These are phyloP conservation scores for Rugonectria rugulosa DNA, from an alignment of 2,329 filamentous ascomycete genomes.

Conservation along the genomic window DNA sequence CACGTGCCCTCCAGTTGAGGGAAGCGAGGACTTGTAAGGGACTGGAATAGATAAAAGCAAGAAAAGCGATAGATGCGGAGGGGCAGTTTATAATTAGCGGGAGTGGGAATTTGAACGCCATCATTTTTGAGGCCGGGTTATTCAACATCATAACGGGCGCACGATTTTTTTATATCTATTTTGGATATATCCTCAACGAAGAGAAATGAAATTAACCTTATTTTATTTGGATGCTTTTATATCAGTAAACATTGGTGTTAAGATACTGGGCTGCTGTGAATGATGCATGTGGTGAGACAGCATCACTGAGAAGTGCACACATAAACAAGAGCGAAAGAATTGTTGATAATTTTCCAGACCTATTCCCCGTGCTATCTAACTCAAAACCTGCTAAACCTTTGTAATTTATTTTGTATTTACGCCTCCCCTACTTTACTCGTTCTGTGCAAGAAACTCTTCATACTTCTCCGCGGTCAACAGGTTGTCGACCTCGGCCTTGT, in stretches of 20 bases:
- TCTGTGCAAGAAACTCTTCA: constrained; percentile 31
- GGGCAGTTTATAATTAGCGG: constrained; percentile 2
- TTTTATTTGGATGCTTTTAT: not conserved
- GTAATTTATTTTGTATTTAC: not conserved
- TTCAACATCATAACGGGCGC: constrained; percentile 12
- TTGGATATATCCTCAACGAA: not conserved
- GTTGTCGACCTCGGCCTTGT: constrained; percentile 62
- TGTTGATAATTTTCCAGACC: not conserved
- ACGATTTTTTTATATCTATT: not conserved
- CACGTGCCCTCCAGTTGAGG: constrained; percentile 87
- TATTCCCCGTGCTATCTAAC: not conserved
- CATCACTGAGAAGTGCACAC: not conserved
- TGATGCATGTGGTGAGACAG: too few relatives aligned
- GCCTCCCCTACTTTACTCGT: constrained; percentile 1
- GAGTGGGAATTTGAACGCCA: constrained; percentile 21
- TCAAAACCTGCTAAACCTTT: not conserved
- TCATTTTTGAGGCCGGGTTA: constrained; percentile 4
- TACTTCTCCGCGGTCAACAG: constrained; percentile 80
- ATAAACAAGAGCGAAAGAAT: too few relatives aligned
- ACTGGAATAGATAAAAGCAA: constrained; percentile 14
- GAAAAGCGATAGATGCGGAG: not conserved
- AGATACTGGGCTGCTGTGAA: too few relatives aligned
- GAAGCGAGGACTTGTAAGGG: constrained; percentile 46
- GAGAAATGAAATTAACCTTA: too few relatives aligned
- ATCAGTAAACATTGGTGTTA: not conserved